Base-by-base conservation (phyloP, 1,284 basidiomycete genomes). In the Rugosomyces carneus region DNA sequence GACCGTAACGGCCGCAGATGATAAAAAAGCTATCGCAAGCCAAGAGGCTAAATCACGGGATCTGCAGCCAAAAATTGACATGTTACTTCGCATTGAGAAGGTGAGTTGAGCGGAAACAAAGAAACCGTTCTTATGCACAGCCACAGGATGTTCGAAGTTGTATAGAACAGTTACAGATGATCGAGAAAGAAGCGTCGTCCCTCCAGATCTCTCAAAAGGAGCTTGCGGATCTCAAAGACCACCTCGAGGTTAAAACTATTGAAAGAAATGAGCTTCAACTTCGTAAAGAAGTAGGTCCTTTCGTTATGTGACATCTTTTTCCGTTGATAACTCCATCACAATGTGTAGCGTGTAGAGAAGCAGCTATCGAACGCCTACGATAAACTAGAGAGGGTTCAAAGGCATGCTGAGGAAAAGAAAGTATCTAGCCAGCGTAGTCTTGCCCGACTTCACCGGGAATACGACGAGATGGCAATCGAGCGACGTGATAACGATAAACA, bases 281-380 rank as follows among this genome's bases (percentile, higher is more conserved):
- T 42, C 77, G 76, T 55, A 75, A 76, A 51, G 83, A 89, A 71
- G 89, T 83, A 42, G 67, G 55, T 21, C 13, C 21, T 15, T 13
- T 20, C 15, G 36, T 20, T 11, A 21, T 11, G 8, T 9, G 9
- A 23, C 2, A 11, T 23, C 3, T 11, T 11, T 5, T 9, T 31
- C 3, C 7, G 19, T n/a, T 23, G n/a, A 23, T 27, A 8, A 7
- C 35, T 19, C 39, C n/a, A n/a, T 31, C 40, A 9, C 37, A n/a
- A n/a, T 11, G 4, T 7, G 21, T 53, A 93, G 85, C 84, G 89
- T 43, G 76, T 88, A 15, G 71, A 78, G 52, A 81, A 82, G 50
- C 89, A 91, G 59, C 67, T 88, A 7, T 64, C 71, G 6, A 89
- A 91, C 57, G 89, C 89, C 2, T 73, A 78, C 37, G 83, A 89